Base-by-base conservation (phyloP, 31 red algal species). In the Asparagopsis taxiformis region DNA sequence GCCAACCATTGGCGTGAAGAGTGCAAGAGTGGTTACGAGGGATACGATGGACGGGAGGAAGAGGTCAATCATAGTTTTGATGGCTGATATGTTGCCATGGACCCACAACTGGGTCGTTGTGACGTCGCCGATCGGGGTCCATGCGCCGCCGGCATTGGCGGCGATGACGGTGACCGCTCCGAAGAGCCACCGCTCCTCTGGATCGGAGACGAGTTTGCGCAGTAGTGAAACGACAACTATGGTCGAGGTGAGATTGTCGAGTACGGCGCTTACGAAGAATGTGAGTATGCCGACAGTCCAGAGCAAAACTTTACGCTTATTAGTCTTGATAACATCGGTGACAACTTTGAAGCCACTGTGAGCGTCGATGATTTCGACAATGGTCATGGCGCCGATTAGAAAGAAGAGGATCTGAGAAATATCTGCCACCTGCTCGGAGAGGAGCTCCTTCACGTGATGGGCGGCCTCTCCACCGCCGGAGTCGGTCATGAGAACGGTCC, bases 91-190 rank as follows among this genome's bases (percentile, higher is more conserved):
- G 43, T 99, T 83, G 35, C 92, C 91, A 24, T 85, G 77, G 16
- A 95, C 87, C 97, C 97, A 99, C 23, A 99, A 64, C 70, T 93
- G 90, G 16, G 97, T 99, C 0, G 97, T 99, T 8, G 97, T 99
- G 30, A 99, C 97, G 50, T 99, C 97, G 13, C 97, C 97, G 56
- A 99, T 94, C 5, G 97, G 97, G 19, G 97, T 95, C 88, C 91
- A 94, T 1, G 88, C 97, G 26, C 97, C 97, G 16, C 97, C 97
- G 20, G 91, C 92, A 74, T 99, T 99, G 17, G 97, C 97, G 17
- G 97, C 97, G 51, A 99, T 79, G 29, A 99, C 97, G 24, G 94
- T 82, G n/a, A 79, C 75, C 23, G 88, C 87, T 61, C 97, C 91
- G 72, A 90, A 92, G 52, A 95, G 72, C 66, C 68, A 77, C 29